These are phyloP conservation scores for Camellia lanceoleosa DNA, from an alignment of 148 eudicot species.

Conservation along the genomic window DNA sequence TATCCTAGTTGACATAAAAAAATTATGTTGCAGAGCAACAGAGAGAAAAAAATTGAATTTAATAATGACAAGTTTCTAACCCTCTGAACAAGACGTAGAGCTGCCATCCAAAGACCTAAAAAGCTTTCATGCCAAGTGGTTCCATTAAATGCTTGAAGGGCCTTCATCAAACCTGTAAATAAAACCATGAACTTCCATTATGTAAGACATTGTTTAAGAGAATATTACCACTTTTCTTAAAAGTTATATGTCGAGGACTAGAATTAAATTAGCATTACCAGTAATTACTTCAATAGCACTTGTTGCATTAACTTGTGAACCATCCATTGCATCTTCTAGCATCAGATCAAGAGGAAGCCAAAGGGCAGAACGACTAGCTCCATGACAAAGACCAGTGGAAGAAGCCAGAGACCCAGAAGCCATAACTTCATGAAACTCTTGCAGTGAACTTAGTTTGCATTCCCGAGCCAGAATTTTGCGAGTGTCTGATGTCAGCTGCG, in stretches of 20 bases:
- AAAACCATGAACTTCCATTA: conserved; percentile 12
- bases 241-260: not conserved
- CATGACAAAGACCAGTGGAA: conserved; percentile 55
- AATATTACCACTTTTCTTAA: not conserved
- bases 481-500: conserved; percentile 43
- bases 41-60: not conserved
- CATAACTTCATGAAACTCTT: conserved; percentile 34
- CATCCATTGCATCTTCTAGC: conserved; percentile 87
- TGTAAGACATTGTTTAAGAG: not conserved
- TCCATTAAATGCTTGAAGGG: conserved; percentile 73
- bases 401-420: conserved; percentile 45
- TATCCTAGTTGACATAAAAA: not conserved
- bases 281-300: conserved; percentile 83
- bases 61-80: conserved; percentile 34
- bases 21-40: too few species aligned
- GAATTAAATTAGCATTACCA: conserved; percentile 39
- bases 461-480: conserved; percentile 28
- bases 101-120: conserved; percentile 89
- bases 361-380: conserved; percentile 57
- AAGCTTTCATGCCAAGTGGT: conserved; percentile 82
- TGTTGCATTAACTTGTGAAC: conserved; percentile 71
- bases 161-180: conserved; percentile 61
- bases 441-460: conserved; percentile 35
- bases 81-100: conserved; percentile 91
- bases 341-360: conserved; percentile 95